These are phyloP conservation scores for Pseudogymnoascus sp. DNA, from an alignment of 2,329 filamentous ascomycete genomes.

Conservation along the genomic window DNA sequence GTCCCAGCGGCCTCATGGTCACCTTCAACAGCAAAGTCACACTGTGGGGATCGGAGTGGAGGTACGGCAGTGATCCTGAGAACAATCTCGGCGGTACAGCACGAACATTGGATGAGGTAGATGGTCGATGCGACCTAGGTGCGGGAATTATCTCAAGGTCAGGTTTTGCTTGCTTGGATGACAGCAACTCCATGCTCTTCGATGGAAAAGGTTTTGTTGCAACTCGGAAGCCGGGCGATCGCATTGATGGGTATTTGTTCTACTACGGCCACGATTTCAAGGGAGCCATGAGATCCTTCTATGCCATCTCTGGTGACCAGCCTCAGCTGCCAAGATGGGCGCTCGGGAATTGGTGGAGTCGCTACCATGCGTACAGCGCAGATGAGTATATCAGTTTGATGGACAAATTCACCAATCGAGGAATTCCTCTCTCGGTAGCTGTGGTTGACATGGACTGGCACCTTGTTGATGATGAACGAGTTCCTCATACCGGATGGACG, in stretches of 20 bases:
- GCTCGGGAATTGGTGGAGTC: slow-evolving; percentile 59
- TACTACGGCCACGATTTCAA: slow-evolving; percentile 50
- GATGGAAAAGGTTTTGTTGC: slow-evolving; percentile 45
- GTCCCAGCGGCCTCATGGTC: slow-evolving; percentile 38
- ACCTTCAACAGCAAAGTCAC: slow-evolving; percentile 37
- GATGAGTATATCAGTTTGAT: slow-evolving; percentile 51
- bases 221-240: slow-evolving; percentile 37
- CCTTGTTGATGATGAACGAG: slow-evolving; percentile 40
- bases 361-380: slow-evolving; percentile 51
- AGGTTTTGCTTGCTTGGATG: slow-evolving; percentile 48
- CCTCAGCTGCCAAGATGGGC: slow-evolving; percentile 50
- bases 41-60: slow-evolving; percentile 40
- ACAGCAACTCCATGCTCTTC: slow-evolving; percentile 50
- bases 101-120: slow-evolving; percentile 46
- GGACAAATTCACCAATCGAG: slow-evolving; percentile 44
- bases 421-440: slow-evolving; percentile 50
- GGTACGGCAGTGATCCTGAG: slow-evolving; percentile 39
- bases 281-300: slow-evolving; percentile 46
- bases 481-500: slow-evolving; percentile 47
- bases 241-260: slow-evolving; percentile 54
- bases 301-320: slow-evolving; percentile 48
- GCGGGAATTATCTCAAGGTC: slow-evolving; percentile 43
- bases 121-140: slow-evolving; percentile 45
- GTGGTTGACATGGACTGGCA: slow-evolving; percentile 65
- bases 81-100: slow-evolving; percentile 40